Evolutionary conservation across 2,329 filamentous ascomycete genomes (phyloP).

Genomic region (Colletotrichum noveboracense): DNA sequence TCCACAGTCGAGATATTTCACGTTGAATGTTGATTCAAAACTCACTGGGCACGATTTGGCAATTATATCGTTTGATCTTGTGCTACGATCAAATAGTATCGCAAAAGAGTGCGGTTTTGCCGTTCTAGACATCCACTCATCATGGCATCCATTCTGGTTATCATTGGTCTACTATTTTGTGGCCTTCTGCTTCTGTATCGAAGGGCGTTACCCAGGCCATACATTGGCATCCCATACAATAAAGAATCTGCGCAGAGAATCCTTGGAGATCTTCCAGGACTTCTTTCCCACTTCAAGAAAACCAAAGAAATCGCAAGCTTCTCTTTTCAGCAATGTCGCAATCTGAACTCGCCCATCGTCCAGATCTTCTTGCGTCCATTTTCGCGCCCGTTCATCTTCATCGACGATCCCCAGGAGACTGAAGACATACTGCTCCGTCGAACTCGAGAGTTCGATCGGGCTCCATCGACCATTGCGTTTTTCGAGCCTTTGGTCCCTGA

Average conservation of each 20-base stretch:
- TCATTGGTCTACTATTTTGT: neutral
- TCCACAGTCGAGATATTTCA: neutral
- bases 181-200: neutral
- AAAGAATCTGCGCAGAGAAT: neutral
- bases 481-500: neutral
- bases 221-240: neutral
- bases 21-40: neutral
- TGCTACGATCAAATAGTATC: neutral
- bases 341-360: neutral
- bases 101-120: neutral
- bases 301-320: neutral
- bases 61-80: neutral
- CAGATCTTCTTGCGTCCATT: neutral
- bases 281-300: neutral
- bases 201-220: neutral
- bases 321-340: neutral
- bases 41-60: neutral
- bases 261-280: neutral
- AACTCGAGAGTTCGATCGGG: neutral
- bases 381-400: neutral
- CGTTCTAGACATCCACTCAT: fast-evolving
- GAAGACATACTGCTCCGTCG: neutral
- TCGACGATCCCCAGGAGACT: neutral
- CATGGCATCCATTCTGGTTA: neutral
- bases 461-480: neutral